These are phyloP conservation scores for Mimosa bimucronata DNA, from an alignment of 306 rosid genomes.

Conservation along the genomic window DNA sequence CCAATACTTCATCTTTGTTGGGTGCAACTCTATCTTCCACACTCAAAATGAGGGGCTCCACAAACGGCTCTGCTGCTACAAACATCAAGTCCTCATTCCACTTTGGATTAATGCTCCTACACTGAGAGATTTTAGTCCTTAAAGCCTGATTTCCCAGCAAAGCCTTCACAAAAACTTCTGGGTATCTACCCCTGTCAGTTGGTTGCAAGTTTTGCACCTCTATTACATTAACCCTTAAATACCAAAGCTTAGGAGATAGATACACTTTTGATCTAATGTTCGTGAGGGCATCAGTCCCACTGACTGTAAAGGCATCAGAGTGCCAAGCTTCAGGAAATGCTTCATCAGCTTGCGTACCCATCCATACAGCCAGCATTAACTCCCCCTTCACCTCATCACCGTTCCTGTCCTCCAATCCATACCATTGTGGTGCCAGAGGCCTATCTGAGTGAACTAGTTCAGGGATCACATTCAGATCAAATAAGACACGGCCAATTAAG, in stretches of 20 bases:
- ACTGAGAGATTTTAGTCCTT: slow-evolving; percentile 77
- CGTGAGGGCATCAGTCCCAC: slow-evolving; percentile 86
- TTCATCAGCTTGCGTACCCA: slow-evolving; percentile 99
- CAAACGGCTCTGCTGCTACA: slow-evolving; percentile 92
- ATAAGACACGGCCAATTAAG: slow-evolving; percentile 72
- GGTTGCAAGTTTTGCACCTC: slow-evolving; percentile 93
- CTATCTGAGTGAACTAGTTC: slow-evolving; percentile 94
- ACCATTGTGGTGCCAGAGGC: slow-evolving; percentile 96
- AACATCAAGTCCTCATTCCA: slow-evolving; percentile 99
- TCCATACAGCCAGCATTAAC: slow-evolving; percentile 98
- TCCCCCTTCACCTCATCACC: slow-evolving; percentile 78
- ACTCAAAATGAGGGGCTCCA: slow-evolving; percentile 79
- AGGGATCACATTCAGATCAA: slow-evolving; percentile 86
- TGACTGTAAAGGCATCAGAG: slow-evolving; percentile 86
- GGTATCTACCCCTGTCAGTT: slow-evolving; percentile 78
- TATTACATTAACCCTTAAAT: slow-evolving; percentile 91
- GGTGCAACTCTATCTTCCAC: slow-evolving; percentile 93
- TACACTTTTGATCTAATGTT: slow-evolving; percentile 92
- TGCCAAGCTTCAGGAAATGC: slow-evolving; percentile 99
- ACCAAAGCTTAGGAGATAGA: slow-evolving; percentile 98
- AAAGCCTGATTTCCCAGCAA: slow-evolving; percentile 71
- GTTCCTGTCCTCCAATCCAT: slow-evolving; percentile 78
- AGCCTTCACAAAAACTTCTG: slow-evolving; percentile 88
- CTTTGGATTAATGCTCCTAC: slow-evolving; percentile 85
- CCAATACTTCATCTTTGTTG: slow-evolving; percentile 83